Evolutionary conservation across 176 grass and related monocot genomes (phyloP).

Genomic region (Aechmea fasciata): DNA sequence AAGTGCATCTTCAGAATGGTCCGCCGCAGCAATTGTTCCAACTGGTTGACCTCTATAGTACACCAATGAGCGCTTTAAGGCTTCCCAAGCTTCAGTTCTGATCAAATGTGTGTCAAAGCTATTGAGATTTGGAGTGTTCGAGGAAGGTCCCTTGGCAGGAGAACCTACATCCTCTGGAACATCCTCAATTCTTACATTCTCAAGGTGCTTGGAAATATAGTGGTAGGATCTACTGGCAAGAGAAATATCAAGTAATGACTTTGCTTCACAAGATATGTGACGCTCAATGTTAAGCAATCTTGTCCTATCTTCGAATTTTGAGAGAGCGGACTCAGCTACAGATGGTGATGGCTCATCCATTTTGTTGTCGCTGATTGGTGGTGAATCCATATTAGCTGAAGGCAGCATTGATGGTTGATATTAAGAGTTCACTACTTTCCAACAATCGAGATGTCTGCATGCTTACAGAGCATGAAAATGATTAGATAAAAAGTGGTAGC

Average conservation of each 20-base stretch:
- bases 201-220: conserved; percentile 16
- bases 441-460: not conserved
- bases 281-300: conserved; percentile 37
- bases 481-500: not conserved
- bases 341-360: not conserved
- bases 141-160: conserved; percentile 1
- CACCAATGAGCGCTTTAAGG: conserved; percentile 51
- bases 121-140: conserved; percentile 23
- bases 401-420: not conserved
- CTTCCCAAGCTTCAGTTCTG: conserved; percentile 72
- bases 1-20: conserved; percentile 58
- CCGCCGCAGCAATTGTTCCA: conserved; percentile 79
- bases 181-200: conserved; percentile 25
- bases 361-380: not conserved
- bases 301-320: conserved; percentile 35
- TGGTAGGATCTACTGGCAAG: conserved; percentile 5
- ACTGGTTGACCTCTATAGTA: conserved; percentile 56
- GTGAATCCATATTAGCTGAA: not conserved
- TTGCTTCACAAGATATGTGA: conserved; percentile 44
- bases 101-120: conserved; percentile 26
- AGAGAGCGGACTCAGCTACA: conserved; percentile 24
- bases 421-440: not conserved
- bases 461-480: not conserved
- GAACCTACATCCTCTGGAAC: conserved; percentile 11
- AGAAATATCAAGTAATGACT: conserved; percentile 28